Conservation (phyloP, 768 basidiomycete genomes). For the Mycena capillaripes region DNA sequence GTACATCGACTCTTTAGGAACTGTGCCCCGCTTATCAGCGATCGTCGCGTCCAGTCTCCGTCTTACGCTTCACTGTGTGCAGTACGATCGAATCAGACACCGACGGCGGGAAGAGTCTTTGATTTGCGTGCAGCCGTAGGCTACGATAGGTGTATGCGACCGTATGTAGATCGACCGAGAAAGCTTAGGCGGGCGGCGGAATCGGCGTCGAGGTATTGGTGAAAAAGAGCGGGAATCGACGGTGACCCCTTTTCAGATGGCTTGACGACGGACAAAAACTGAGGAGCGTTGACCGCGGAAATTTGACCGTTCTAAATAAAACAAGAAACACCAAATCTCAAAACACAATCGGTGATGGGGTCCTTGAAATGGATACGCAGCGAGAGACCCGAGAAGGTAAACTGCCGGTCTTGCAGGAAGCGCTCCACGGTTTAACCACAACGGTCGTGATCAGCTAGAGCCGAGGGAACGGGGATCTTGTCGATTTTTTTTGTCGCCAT, state of each 20-base stretch:
- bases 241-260: slow-evolving; percentile 35
- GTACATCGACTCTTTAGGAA: slow-evolving; percentile 39
- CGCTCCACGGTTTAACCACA: slow-evolving; percentile 35
- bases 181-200: not conserved
- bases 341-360: slow-evolving; percentile 39
- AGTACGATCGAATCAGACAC: slow-evolving; percentile 20
- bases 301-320: slow-evolving; percentile 36
- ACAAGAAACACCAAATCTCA: too few relatives aligned
- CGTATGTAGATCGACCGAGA: slow-evolving; percentile 45
- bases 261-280: slow-evolving; percentile 41
- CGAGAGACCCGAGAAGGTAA: slow-evolving; percentile 32
- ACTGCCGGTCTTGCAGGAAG: slow-evolving; percentile 32
- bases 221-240: slow-evolving; percentile 40
- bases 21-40: slow-evolving; percentile 18
- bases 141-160: slow-evolving; percentile 38
- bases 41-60: not conserved
- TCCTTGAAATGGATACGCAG: slow-evolving; percentile 41
- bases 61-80: slow-evolving; percentile 39
- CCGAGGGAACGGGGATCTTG: slow-evolving; percentile 37
- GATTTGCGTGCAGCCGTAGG: slow-evolving; percentile 41
- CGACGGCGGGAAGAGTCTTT: slow-evolving; percentile 33
- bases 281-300: slow-evolving; percentile 42
- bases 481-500: slow-evolving; percentile 44
- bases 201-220: not conserved
- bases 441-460: slow-evolving; percentile 27